These are phyloP conservation scores for Prinsepia uniflora DNA, from an alignment of 306 rosid species.

Conservation along the genomic window DNA sequence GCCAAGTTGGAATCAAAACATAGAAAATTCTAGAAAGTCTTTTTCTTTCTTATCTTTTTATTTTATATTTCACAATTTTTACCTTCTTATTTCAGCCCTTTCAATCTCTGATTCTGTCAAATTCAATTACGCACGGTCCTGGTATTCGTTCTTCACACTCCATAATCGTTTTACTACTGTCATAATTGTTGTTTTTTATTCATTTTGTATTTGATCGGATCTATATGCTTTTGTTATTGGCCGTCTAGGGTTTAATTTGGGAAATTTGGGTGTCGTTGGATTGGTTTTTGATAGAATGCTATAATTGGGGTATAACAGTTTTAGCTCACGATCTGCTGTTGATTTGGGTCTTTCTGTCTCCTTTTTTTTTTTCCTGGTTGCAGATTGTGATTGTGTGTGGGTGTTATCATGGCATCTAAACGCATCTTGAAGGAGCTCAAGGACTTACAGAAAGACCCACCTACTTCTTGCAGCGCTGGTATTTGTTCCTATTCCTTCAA, in stretches of 20 bases:
- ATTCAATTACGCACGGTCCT: background rate
- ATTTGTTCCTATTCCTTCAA: slow-evolving; percentile 3
- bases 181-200: background rate
- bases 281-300: background rate
- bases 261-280: background rate
- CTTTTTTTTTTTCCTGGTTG: background rate
- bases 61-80: background rate
- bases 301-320: background rate
- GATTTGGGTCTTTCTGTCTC: background rate
- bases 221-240: background rate
- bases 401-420: slow-evolving; percentile 63
- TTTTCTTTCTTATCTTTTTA: slow-evolving; percentile 2
- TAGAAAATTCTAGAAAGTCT: slow-evolving; percentile 44
- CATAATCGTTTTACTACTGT: background rate
- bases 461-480: slow-evolving; percentile 93
- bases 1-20: slow-evolving; percentile 29
- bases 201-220: background rate
- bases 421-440: slow-evolving; percentile 84
- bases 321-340: slow-evolving; percentile 30
- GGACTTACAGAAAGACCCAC: slow-evolving; percentile 94
- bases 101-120: background rate
- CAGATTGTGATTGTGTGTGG: slow-evolving; percentile 8
- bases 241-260: background rate
- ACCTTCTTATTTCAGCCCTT: background rate
- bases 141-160: slow-evolving; percentile 7